A percentile compares a stretch with the other conserved stretches of the same genome.
Conservation (phyloP, 2,329 filamentous ascomycete genomes). For the Colletotrichum filicis region DNA sequence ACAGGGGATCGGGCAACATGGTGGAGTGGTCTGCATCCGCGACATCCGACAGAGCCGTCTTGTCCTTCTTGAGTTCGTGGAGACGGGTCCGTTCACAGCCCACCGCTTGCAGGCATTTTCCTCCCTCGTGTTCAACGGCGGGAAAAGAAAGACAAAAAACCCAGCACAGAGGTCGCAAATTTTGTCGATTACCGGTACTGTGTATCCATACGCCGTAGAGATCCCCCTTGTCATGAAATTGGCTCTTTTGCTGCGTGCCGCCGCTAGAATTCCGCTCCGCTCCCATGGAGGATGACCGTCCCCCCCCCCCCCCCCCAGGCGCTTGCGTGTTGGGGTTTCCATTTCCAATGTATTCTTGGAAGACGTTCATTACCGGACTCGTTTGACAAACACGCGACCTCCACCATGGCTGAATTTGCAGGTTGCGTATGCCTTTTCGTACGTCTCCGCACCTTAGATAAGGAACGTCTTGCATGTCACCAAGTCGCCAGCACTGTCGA, state of each 20-base stretch:
- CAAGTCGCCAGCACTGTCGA: not conserved
- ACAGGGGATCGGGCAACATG: not conserved
- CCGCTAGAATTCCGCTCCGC: constrained; percentile 1
- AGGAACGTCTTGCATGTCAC: not conserved
- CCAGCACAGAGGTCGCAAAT: too few species aligned
- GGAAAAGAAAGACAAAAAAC: not conserved
- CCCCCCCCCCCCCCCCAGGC: not conserved
- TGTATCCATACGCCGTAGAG: not conserved
- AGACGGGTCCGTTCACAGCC: constrained; percentile 14
- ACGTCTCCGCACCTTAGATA: not conserved
- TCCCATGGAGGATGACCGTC: not conserved
- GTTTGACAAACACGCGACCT: constrained; percentile 12
- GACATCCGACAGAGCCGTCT: constrained; percentile 32
- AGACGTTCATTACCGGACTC: not conserved
- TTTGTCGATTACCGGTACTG: not conserved
- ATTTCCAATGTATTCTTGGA: not conserved
- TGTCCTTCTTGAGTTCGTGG: not conserved
- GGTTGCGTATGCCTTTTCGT: not conserved
- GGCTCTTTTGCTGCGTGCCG: not conserved
- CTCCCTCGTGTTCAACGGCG: not conserved
- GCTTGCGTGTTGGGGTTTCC: not conserved
- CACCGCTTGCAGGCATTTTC: not conserved
- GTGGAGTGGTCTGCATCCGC: constrained; percentile 25
- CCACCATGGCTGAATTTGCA: not conserved
- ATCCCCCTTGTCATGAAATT: not conserved